phyloP scores from a whole-genome alignment of 768 basidiomycete species.

The Podaxis sp. region DNA sequence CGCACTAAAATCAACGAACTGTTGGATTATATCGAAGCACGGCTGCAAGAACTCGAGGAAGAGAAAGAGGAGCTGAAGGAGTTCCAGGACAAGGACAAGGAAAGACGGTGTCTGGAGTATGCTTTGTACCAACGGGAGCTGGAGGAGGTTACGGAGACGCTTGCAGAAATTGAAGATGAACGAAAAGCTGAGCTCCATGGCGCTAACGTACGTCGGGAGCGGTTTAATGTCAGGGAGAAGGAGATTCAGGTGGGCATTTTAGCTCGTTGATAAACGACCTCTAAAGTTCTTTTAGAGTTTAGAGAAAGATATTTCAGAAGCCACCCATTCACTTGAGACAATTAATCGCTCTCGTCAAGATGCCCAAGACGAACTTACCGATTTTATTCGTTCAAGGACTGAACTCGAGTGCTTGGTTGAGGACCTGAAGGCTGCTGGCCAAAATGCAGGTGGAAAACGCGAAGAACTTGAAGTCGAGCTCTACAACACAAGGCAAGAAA shows the following conservation, averaged over 20 bases:
- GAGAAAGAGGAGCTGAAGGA: constrained; percentile 98
- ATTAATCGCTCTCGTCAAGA: constrained; percentile 70
- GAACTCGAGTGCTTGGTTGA: constrained; percentile 82
- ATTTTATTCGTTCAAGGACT: constrained; percentile 80
- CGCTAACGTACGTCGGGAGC: constrained; percentile 78
- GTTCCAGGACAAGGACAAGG: constrained; percentile 94
- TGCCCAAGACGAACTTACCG: constrained; percentile 79
- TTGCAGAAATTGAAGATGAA: constrained; percentile 87
- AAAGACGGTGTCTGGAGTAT: constrained; percentile 92
- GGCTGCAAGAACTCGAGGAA: constrained; percentile 89
- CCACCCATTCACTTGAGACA: constrained; percentile 71
- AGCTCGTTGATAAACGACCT: neutral
- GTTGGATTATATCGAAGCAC: constrained; percentile 86
- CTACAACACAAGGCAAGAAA: constrained; percentile 52
- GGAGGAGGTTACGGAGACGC: constrained; percentile 80
- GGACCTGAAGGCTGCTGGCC: constrained; percentile 70
- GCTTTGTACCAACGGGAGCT: constrained; percentile 90
- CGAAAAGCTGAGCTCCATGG: constrained; percentile 79
- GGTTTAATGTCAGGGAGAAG: constrained; percentile 82
- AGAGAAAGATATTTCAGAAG: constrained; percentile 69
- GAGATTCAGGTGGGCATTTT: constrained; percentile 67
- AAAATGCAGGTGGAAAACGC: constrained; percentile 63
- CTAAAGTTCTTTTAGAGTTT: constrained; percentile 49
- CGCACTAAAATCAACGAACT: constrained; percentile 89
- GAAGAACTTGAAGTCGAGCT: constrained; percentile 68